Conservation (phyloP, 371 early-diverging fungal genomes). For the Mucor lusitanicus region DNA sequence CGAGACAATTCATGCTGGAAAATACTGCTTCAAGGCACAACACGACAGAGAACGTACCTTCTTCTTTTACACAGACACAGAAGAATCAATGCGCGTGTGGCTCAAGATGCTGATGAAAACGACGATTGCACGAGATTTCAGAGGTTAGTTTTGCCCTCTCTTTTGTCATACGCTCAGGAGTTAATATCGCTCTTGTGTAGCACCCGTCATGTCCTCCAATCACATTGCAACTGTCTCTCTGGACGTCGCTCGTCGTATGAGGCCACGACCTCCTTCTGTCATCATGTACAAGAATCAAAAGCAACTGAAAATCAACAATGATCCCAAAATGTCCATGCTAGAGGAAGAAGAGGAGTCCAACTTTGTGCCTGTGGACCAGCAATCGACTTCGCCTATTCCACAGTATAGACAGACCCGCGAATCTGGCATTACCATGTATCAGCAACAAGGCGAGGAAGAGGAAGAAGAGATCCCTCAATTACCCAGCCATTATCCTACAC, state of each 20-base stretch:
- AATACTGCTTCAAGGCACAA: constrained; percentile 73
- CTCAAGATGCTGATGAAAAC: constrained; percentile 72
- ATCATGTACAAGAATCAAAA: constrained; percentile 47
- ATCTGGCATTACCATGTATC: constrained; percentile 23
- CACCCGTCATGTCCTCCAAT: constrained; percentile 71
- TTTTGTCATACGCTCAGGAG: background rate
- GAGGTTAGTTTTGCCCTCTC: constrained; percentile 22
- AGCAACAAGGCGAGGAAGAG: background rate
- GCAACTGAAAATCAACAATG: constrained; percentile 13
- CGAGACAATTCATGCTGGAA: constrained; percentile 64
- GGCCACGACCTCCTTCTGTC: constrained; percentile 68
- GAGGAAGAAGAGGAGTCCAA: constrained; percentile 27
- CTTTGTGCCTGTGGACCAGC: background rate
- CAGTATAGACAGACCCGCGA: constrained; percentile 28
- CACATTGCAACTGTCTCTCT: constrained; percentile 66
- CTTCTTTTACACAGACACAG: constrained; percentile 66
- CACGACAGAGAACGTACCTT: constrained; percentile 66
- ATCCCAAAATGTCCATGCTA: constrained; percentile 29
- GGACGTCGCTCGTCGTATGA: constrained; percentile 62
- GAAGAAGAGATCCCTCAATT: background rate
- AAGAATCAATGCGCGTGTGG: constrained; percentile 60
- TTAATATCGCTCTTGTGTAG: constrained; percentile 19
- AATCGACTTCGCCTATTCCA: background rate
- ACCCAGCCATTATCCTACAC: background rate
- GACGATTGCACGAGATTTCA: constrained; percentile 65